These are phyloP conservation scores for Fomitopsis pulvina DNA, from an alignment of 768 basidiomycete species.

Conservation along the genomic window DNA sequence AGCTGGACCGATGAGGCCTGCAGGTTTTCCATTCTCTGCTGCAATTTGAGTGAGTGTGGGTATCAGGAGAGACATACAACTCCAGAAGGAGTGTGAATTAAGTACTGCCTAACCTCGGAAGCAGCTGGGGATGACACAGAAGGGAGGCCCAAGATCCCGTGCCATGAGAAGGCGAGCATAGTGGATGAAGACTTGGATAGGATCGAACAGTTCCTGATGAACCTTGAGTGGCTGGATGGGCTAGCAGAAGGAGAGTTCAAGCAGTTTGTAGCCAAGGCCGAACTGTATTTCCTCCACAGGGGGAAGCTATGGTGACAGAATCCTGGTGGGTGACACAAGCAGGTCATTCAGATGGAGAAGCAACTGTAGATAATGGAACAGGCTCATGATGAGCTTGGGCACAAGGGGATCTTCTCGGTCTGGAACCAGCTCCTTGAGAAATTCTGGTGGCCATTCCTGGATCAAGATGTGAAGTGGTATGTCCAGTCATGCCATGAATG, in stretches of 20 bases:
- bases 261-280: too few species aligned
- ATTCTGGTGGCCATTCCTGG: conserved; percentile 23
- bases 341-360: conserved; percentile 7
- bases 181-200: too few species aligned
- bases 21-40: background rate
- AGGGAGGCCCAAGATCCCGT: too few species aligned
- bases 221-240: background rate
- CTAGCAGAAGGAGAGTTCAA: background rate
- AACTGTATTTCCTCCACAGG: too few species aligned
- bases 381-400: too few species aligned
- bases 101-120: background rate
- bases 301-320: conserved; percentile 11
- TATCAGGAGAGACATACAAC: background rate
- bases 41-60: too few species aligned
- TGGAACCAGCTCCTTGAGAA: too few species aligned
- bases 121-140: too few species aligned
- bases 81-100: background rate
- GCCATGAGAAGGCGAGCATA: too few species aligned
- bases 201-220: background rate
- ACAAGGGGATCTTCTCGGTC: too few species aligned
- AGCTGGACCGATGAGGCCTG: conserved; percentile 12
- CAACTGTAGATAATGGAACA: conserved; percentile 1
- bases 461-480: conserved; percentile 16
- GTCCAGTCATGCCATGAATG: conserved; percentile 28
- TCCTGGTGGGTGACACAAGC: conserved; percentile 11